phyloP scores from a whole-genome alignment of 2,329 filamentous ascomycete genomes.

The Fusarium sp. region DNA sequence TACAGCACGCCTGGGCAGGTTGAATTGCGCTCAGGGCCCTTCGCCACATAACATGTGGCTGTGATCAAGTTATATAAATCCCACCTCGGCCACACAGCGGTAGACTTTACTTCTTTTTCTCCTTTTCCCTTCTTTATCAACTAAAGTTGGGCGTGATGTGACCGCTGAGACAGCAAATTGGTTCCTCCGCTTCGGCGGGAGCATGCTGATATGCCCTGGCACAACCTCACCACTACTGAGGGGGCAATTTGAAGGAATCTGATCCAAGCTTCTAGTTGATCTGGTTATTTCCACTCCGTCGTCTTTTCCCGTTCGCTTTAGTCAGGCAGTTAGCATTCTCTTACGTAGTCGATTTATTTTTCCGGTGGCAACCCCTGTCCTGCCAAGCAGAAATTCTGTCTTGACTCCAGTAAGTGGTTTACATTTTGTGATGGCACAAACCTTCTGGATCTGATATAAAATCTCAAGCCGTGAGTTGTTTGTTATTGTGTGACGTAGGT shows the following conservation, averaged over 20 bases:
- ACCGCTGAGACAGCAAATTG: conserved; percentile 68
- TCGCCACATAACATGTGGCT: conserved; percentile 7
- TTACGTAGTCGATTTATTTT: neutral
- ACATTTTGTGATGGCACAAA: neutral
- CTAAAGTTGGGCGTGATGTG: conserved; percentile 85
- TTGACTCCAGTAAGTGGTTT: neutral
- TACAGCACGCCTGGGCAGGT: neutral
- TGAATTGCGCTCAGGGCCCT: no score
- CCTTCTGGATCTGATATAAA: neutral
- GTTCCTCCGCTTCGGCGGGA: conserved; percentile 65
- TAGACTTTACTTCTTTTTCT: conserved; percentile 36
- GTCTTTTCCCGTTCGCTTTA: conserved; percentile 6
- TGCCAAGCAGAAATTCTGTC: neutral
- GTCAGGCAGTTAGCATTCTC: conserved; percentile 1
- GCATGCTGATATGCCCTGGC: conserved; percentile 76
- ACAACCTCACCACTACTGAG: conserved; percentile 71
- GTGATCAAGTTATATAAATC: conserved; percentile 15
- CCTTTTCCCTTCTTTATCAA: conserved; percentile 69
- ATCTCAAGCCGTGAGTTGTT: neutral
- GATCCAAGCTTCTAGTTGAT: conserved; percentile 67
- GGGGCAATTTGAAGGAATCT: conserved; percentile 74
- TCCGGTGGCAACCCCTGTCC: neutral
- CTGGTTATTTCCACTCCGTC: conserved; percentile 3
- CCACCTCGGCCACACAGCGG: neutral
- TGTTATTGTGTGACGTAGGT: neutral